phyloP scores from a whole-genome alignment of 1,284 basidiomycete species.

The Rhodotorula sp. region DNA sequence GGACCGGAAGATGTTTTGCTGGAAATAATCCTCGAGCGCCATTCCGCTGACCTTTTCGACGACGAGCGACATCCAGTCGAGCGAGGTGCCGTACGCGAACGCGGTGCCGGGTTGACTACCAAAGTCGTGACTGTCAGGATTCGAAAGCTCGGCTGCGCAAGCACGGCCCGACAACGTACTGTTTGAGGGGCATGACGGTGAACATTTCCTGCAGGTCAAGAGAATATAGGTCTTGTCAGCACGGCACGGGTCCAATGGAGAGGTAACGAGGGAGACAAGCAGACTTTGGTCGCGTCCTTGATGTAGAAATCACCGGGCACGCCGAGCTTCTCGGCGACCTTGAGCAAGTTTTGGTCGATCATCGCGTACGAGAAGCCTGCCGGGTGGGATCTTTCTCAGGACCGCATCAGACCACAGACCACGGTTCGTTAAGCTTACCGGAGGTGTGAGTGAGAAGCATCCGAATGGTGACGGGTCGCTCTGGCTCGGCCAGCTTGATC shows the following conservation, averaged over 20 bases:
- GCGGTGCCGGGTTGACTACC: not conserved
- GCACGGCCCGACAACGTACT: not conserved
- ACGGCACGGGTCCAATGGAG: not conserved
- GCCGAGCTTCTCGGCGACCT: slow-evolving; percentile 3
- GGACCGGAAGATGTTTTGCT: slow-evolving; percentile 27
- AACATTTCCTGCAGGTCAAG: not conserved
- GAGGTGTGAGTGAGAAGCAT: slow-evolving; percentile 25
- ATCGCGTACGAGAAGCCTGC: not conserved
- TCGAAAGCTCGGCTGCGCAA: not conserved
- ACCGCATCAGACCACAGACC: too few relatives aligned
- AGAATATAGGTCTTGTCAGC: not conserved
- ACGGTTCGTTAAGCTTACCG: not conserved
- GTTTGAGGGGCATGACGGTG: slow-evolving; percentile 1
- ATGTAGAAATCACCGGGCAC: not conserved
- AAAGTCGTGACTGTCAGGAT: not conserved
- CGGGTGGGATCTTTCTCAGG: too few relatives aligned
- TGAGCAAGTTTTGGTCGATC: not conserved
- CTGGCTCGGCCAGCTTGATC: slow-evolving; percentile 2
- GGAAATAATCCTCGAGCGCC: slow-evolving; percentile 16
- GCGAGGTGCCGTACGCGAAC: slow-evolving; percentile 22
- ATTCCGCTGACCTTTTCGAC: slow-evolving; percentile 18
- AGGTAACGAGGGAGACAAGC: not conserved
- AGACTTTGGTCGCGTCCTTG: not conserved
- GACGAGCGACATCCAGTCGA: slow-evolving; percentile 28
- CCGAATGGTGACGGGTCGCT: slow-evolving; percentile 7